Percentiles rank a stretch among this genome's conserved stretches.
phyloP scores from a whole-genome alignment of 2,329 filamentous ascomycete genomes.

The Botryosphaeria dothidea region DNA sequence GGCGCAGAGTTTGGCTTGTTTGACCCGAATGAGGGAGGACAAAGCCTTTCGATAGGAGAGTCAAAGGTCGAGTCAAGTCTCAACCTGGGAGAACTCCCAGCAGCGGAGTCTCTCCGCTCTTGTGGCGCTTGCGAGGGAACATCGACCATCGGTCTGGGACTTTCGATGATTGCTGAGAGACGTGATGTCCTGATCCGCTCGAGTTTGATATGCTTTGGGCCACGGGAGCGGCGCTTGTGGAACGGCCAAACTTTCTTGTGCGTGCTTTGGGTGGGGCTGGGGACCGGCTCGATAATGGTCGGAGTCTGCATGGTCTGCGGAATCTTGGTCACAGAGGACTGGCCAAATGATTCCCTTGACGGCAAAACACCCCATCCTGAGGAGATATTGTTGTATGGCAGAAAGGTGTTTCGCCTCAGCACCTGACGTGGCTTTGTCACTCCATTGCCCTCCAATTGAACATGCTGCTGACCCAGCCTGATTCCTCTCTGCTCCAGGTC shows the following conservation, averaged over 20 bases:
- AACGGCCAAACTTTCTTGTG: conserved; percentile 15
- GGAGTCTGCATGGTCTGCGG: not conserved
- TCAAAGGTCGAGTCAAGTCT: not conserved
- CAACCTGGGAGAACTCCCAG: not conserved
- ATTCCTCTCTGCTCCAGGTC: conserved; percentile 37
- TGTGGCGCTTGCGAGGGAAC: not conserved
- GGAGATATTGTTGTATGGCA: conserved; percentile 37
- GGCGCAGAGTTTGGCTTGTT: conserved; percentile 12
- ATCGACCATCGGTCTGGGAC: conserved; percentile 7
- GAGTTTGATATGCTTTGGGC: conserved; percentile 17
- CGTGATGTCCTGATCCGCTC: conserved; percentile 7
- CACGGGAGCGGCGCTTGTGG: not conserved
- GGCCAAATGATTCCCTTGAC: conserved; percentile 29
- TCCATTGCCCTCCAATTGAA: conserved; percentile 21
- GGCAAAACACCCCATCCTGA: conserved; percentile 42
- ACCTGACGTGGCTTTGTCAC: conserved; percentile 33
- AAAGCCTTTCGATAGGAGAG: not conserved
- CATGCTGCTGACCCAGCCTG: conserved; percentile 26
- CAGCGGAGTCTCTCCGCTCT: not conserved
- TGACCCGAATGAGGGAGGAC: not conserved
- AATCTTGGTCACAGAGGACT: conserved; percentile 1
- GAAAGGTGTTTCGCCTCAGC: conserved; percentile 32
- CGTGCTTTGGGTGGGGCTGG: not conserved
- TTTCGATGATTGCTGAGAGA: conserved; percentile 28
- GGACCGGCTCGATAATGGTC: not conserved